phyloP scores from a whole-genome alignment of 305 asterid species.

The Striga hermonthica region DNA sequence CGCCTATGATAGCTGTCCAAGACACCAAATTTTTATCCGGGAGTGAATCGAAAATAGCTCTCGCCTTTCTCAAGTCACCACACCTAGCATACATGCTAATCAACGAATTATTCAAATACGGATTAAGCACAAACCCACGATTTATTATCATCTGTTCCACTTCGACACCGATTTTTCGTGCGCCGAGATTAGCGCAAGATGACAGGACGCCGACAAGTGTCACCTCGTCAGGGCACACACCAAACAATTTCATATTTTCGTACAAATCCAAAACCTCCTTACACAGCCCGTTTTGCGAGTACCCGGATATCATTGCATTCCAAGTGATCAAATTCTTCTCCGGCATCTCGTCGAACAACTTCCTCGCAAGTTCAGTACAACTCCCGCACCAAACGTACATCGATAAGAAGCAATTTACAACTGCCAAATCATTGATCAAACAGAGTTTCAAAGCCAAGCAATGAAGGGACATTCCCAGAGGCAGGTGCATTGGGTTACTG shows the following conservation, averaged over 20 bases:
- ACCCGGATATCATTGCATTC: conserved; percentile 93
- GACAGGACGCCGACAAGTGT: conserved; percentile 79
- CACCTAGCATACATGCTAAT: conserved; percentile 86
- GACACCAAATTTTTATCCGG: conserved; percentile 63
- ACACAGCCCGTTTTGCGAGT: conserved; percentile 76
- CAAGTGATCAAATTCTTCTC: conserved; percentile 69
- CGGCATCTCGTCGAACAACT: conserved; percentile 53
- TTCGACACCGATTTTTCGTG: conserved; percentile 56
- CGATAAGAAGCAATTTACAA: conserved; percentile 70
- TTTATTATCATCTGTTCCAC: conserved; percentile 51
- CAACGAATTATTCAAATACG: conserved; percentile 66
- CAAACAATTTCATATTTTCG: conserved; percentile 50
- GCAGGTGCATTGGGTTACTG: conserved; percentile 40
- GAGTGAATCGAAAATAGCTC: conserved; percentile 57
- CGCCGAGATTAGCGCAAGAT: conserved; percentile 82
- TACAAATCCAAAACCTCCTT: conserved; percentile 62
- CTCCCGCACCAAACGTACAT: conserved; percentile 68
- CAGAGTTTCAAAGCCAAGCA: conserved; percentile 52
- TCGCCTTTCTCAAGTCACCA: conserved; percentile 67
- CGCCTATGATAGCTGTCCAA: conserved; percentile 88
- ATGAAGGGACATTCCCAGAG: conserved; percentile 64
- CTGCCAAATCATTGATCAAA: conserved; percentile 43
- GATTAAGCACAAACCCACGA: conserved; percentile 44
- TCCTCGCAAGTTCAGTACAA: conserved; percentile 47
- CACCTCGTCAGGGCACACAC: conserved; percentile 64